A percentile compares a stretch with the other conserved stretches of the same genome.
These are phyloP conservation scores for Aspergillus cejpii DNA, from an alignment of 2,329 filamentous ascomycete genomes.

Conservation along the genomic window DNA sequence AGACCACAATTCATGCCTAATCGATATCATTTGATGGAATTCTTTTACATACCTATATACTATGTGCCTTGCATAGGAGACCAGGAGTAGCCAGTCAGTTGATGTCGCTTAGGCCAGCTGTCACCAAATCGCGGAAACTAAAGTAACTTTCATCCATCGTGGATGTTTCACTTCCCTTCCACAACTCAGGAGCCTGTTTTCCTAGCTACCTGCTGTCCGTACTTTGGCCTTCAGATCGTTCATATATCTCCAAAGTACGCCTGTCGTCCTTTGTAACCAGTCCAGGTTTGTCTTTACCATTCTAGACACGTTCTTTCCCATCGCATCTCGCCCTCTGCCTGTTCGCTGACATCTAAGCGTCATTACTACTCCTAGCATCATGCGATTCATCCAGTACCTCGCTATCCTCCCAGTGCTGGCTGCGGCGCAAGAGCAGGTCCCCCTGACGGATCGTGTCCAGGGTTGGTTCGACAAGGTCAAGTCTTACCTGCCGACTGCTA, in stretches of 20 bases:
- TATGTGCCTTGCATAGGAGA: too few species aligned
- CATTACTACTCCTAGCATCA: slow-evolving; percentile 28
- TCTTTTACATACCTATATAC: too few species aligned
- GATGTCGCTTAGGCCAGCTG: slow-evolving; percentile 29
- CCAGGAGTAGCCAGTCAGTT: neutral
- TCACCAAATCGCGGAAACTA: slow-evolving; percentile 14
- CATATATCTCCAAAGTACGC: slow-evolving; percentile 18
- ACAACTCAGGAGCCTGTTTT: slow-evolving; percentile 17
- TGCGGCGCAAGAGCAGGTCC: slow-evolving; percentile 53
- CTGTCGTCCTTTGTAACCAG: slow-evolving; percentile 8
- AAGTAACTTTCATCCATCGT: slow-evolving; percentile 15
- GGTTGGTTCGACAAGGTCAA: slow-evolving; percentile 49
- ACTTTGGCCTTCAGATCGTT: slow-evolving; percentile 15
- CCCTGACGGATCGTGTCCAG: slow-evolving; percentile 42
- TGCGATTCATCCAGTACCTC: slow-evolving; percentile 50
- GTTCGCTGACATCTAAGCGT: slow-evolving; percentile 16
- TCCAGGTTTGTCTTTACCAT: slow-evolving; percentile 16
- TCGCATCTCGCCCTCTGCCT: slow-evolving; percentile 4
- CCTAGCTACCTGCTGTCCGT: slow-evolving; percentile 23
- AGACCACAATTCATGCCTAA: too few species aligned
- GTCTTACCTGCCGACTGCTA: slow-evolving; percentile 48
- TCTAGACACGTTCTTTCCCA: slow-evolving; percentile 3
- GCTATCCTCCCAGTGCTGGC: slow-evolving; percentile 46
- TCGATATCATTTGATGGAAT: too few species aligned
- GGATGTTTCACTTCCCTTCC: slow-evolving; percentile 17